phyloP scores from a whole-genome alignment of 208 protist genomes.

The Naegleria lovaniensis region DNA sequence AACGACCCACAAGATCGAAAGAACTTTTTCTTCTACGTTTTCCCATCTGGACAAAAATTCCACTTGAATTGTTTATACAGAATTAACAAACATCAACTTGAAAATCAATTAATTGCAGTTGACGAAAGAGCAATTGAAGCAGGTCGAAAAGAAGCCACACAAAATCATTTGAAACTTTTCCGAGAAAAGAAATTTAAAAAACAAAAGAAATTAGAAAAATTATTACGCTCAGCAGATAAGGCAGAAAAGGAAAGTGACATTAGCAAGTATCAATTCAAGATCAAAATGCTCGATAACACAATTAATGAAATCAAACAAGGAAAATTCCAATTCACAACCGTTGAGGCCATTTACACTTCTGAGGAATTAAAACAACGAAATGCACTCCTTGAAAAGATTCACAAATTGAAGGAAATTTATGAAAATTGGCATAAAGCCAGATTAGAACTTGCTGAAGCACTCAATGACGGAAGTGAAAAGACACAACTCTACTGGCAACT shows the following conservation, averaged over 20 bases:
- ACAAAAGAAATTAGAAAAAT: neutral
- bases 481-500: neutral
- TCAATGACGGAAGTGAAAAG: slow-evolving; percentile 3
- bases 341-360: neutral
- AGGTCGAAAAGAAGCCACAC: neutral
- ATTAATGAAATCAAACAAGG: neutral
- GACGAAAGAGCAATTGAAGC: neutral
- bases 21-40: neutral
- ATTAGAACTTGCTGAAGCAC: neutral
- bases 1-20: neutral
- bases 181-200: neutral
- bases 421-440: neutral
- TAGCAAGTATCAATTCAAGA: neutral
- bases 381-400: neutral
- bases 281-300: neutral
- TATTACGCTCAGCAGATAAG: neutral
- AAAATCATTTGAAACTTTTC: neutral
- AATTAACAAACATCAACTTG: neutral
- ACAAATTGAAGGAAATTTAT: neutral
- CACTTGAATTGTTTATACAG: slow-evolving; percentile 10
- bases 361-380: neutral
- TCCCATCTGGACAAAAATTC: slow-evolving; percentile 18
- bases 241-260: neutral
- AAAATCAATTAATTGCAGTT: neutral
- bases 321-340: neutral